Evolutionary conservation across 306 rosid genomes (phyloP), one percentile per base, ranked within the genome.

Genomic region (Castanopsis chinensis): DNA sequence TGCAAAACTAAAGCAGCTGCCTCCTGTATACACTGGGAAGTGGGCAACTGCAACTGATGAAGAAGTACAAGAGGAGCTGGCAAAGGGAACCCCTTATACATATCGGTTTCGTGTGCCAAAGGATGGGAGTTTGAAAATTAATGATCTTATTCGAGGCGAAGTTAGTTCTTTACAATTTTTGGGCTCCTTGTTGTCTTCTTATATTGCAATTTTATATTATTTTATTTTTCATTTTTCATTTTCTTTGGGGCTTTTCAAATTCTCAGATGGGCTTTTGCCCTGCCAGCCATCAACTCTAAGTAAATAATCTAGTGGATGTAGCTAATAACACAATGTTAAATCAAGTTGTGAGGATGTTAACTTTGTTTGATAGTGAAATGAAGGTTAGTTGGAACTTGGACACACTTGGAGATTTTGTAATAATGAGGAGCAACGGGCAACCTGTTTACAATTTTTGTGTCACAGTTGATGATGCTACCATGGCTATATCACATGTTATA

Each of bases 311-410:
- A 49, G 63, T 78, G 10, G 37, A 37, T 78, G 41, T 14, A 32
- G 51, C 18, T 61, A 53, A 15, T 54, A 60, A 65, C 53, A 71
- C 73, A 33, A 35, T 73, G 17, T 11, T 27, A 67, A 74, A 81
- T 67, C 37, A 69, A 58, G 18, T 77, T 70, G 58, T 76, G 56
- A 30, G 41, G 87, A 78, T 80, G 64, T 81, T 93, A 83, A 92
- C 89, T 85, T 80, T 74, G 81, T 79, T 86, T 91, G 92, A 83
- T 90, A 87, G 96, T 89, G 86, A 91, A 85, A 74, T 95, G 94
- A 95, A 95, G 99, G 98, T 95, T 85, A 90, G 91, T 86, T 95
- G 99, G 99, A 95, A 92, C 85, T 89, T 95, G 93, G 93, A 91
- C 85, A 93, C 99, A 0, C 98, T 95, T 79, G 98, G 98, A 85